These are phyloP conservation scores for Neurospora tetraspora DNA, from an alignment of 495 filamentous ascomycete genomes.

Conservation along the genomic window DNA sequence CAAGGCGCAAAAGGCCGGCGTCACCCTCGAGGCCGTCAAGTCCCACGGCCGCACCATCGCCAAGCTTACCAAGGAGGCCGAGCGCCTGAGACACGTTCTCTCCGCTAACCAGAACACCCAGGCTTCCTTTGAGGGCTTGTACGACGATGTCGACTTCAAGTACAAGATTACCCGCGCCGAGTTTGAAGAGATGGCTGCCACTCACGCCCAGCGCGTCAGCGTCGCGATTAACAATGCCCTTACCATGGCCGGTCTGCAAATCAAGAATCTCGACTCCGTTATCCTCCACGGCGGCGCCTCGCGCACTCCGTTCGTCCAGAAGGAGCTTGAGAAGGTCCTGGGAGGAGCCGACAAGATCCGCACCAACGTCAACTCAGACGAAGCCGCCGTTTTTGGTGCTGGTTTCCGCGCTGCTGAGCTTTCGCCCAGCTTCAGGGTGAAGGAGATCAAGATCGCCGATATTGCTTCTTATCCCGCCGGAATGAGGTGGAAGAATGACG, in stretches of 20 bases:
- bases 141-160: constrained; percentile 84
- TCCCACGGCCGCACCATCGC: constrained; percentile 74
- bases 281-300: constrained; percentile 89
- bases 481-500: constrained; percentile 63
- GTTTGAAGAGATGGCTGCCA: constrained; percentile 73
- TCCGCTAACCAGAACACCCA: constrained; percentile 83
- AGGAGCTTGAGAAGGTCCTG: constrained; percentile 66
- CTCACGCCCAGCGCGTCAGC: constrained; percentile 56
- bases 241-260: constrained; percentile 55
- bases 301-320: constrained; percentile 91
- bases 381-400: constrained; percentile 93
- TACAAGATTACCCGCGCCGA: constrained; percentile 76
- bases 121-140: constrained; percentile 75
- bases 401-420: constrained; percentile 88
- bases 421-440: constrained; percentile 90
- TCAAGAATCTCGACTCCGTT: constrained; percentile 75
- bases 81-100: constrained; percentile 77
- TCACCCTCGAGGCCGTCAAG: constrained; percentile 49
- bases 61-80: constrained; percentile 85
- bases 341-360: constrained; percentile 69
- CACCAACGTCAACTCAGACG: constrained; percentile 93
- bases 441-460: constrained; percentile 81
- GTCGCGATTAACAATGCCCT: constrained; percentile 66
- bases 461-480: constrained; percentile 59
- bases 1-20: constrained; percentile 56